These are phyloP conservation scores for Ceratocystis destructans DNA, from an alignment of 2,329 filamentous ascomycete genomes.

Conservation along the genomic window DNA sequence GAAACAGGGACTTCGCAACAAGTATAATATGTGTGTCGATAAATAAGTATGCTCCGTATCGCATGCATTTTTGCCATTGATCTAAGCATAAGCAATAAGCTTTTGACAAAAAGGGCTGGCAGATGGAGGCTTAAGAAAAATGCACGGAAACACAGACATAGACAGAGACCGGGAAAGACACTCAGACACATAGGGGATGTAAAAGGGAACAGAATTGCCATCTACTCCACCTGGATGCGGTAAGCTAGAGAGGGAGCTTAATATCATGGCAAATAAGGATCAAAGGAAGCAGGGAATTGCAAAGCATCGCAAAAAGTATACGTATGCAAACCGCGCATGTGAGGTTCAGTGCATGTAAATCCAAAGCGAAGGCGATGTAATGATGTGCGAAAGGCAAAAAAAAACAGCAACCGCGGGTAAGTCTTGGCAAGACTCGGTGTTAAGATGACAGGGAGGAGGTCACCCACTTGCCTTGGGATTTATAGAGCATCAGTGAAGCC, in stretches of 20 bases:
- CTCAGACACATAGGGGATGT: neutral
- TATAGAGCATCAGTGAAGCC: neutral
- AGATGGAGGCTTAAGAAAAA: neutral
- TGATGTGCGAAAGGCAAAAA: neutral
- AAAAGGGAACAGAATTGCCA: too few species aligned
- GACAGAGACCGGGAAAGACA: neutral
- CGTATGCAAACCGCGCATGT: too few species aligned
- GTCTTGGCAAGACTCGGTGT: neutral
- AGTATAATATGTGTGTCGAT: neutral
- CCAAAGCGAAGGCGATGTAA: too few species aligned
- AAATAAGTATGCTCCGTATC: neutral
- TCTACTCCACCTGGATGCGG: too few species aligned
- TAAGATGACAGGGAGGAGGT: neutral
- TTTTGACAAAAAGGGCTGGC: neutral
- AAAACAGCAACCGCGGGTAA: neutral
- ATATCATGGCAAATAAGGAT: too few species aligned
- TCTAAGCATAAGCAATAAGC: slow-evolving; percentile 1
- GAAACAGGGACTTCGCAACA: neutral
- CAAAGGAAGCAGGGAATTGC: too few species aligned
- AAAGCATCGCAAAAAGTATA: too few species aligned
- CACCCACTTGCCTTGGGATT: neutral
- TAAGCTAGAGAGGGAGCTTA: too few species aligned
- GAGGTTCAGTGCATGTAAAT: too few species aligned
- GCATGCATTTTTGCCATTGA: neutral
- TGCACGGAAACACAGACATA: neutral